phyloP scores from a whole-genome alignment of 306 rosid genomes.

The Cucurbita argyrosperma region DNA sequence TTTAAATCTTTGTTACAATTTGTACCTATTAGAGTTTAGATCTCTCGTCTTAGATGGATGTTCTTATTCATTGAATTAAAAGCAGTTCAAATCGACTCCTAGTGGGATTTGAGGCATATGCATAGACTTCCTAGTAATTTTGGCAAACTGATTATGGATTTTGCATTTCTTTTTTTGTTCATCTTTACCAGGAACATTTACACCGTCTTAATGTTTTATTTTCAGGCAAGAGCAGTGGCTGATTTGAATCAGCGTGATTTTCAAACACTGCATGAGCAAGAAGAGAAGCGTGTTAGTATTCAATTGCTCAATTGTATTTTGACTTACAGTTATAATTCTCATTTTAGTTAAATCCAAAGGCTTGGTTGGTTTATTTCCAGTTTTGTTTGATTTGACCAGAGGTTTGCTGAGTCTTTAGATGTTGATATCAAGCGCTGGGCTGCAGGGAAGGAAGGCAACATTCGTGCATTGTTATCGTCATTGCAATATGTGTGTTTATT shows the following conservation, averaged over 20 bases:
- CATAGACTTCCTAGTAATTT: background rate
- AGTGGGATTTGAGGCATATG: background rate
- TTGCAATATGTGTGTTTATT: conserved; percentile 43
- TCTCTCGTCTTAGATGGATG: background rate
- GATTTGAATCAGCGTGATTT: conserved; percentile 83
- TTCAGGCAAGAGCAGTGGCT: conserved; percentile 76
- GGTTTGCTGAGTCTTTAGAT: conserved; percentile 49
- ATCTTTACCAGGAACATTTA: conserved; percentile 1
- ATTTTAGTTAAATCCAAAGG: background rate
- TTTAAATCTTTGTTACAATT: background rate
- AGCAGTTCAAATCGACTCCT: background rate
- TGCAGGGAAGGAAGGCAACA: conserved; percentile 81
- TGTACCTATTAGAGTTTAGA: background rate
- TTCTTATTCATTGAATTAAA: background rate
- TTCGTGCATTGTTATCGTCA: conserved; percentile 78
- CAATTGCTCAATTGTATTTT: conserved; percentile 2
- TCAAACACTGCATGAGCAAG: conserved; percentile 68
- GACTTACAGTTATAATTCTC: background rate
- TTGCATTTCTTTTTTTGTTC: background rate
- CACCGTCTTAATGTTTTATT: conserved; percentile 8
- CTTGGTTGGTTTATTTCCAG: conserved; percentile 1
- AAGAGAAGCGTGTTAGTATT: conserved; percentile 67
- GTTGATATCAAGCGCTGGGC: conserved; percentile 67
- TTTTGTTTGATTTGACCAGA: conserved; percentile 32
- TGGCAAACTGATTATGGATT: background rate